These are phyloP conservation scores for Tetrahymena malaccensis DNA, from an alignment of 73 alveolate species.

Conservation along the genomic window DNA sequence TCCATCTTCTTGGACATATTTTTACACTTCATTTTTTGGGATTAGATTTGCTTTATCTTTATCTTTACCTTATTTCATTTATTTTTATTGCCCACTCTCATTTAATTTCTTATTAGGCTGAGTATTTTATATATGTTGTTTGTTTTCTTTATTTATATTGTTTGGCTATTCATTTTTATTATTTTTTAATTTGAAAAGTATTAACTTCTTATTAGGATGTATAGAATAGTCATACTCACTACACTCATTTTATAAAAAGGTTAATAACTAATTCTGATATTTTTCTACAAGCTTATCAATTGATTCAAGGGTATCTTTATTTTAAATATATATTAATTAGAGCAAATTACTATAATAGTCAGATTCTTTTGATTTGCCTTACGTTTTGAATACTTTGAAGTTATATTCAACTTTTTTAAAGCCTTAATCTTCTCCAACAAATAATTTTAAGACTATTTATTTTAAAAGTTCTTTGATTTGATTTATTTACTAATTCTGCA, in stretches of 20 bases:
- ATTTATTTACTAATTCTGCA: too few species aligned
- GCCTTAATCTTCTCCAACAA: neutral
- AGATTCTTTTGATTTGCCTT: neutral
- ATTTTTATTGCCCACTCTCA: neutral
- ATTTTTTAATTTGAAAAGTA: neutral
- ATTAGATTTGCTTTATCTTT: neutral
- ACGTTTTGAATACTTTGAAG: neutral
- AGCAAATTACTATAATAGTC: neutral
- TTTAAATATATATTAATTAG: neutral
- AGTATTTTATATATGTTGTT: neutral
- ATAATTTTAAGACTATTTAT: neutral
- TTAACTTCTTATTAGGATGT: neutral
- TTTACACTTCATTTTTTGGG: neutral
- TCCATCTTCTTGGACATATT: neutral
- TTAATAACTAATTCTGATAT: neutral
- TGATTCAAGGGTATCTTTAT: neutral
- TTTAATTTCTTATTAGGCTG: neutral
- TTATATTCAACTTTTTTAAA: neutral
- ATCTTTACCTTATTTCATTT: neutral
- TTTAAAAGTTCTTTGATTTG: neutral
- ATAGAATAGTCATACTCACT: neutral
- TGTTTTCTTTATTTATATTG: neutral
- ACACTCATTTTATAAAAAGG: neutral
- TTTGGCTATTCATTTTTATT: neutral
- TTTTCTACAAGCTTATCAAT: neutral